Percentiles rank a stretch among this genome's conserved stretches.
Evolutionary conservation across 2,329 filamentous ascomycete species (phyloP).

Genomic region (Ophiostoma novo-ulmi): DNA sequence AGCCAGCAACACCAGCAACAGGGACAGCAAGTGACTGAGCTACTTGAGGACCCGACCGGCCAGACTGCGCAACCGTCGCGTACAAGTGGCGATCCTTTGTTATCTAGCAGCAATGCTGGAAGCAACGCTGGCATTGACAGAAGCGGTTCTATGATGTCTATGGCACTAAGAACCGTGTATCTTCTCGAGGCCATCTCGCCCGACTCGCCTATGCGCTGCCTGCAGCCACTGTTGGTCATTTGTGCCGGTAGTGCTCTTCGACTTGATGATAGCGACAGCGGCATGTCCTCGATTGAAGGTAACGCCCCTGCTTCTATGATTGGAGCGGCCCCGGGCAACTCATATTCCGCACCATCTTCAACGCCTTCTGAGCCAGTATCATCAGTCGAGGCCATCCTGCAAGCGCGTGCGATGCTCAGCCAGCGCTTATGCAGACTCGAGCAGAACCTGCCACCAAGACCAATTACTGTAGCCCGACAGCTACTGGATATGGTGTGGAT

Average conservation of each 20-base stretch:
- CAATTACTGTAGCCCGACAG: constrained; percentile 37
- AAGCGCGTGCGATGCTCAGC: not conserved
- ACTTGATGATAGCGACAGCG: not conserved
- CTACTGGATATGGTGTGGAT: constrained; percentile 39
- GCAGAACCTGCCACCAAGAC: constrained; percentile 37
- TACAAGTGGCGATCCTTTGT: not conserved
- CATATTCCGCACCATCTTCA: not conserved
- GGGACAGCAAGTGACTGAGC: not conserved
- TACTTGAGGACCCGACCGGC: not conserved
- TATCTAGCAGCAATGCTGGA: not conserved
- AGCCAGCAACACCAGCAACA: constrained; percentile 10
- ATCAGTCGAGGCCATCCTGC: not conserved
- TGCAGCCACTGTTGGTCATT: constrained; percentile 30
- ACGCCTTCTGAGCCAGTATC: not conserved
- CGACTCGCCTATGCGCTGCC: constrained; percentile 28
- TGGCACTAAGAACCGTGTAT: constrained; percentile 23
- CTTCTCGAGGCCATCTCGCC: constrained; percentile 27
- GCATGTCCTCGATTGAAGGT: too few relatives aligned
- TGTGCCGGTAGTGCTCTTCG: constrained; percentile 27
- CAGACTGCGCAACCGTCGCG: not conserved
- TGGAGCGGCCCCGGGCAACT: not conserved
- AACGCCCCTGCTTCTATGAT: not conserved
- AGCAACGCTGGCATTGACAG: not conserved
- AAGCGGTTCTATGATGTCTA: constrained; percentile 21
- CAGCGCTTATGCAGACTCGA: constrained; percentile 36